Evolutionary conservation across 1,284 basidiomycete genomes (phyloP), one percentile per base, ranked within the genome.

Genomic region (Puccinia hordei): DNA sequence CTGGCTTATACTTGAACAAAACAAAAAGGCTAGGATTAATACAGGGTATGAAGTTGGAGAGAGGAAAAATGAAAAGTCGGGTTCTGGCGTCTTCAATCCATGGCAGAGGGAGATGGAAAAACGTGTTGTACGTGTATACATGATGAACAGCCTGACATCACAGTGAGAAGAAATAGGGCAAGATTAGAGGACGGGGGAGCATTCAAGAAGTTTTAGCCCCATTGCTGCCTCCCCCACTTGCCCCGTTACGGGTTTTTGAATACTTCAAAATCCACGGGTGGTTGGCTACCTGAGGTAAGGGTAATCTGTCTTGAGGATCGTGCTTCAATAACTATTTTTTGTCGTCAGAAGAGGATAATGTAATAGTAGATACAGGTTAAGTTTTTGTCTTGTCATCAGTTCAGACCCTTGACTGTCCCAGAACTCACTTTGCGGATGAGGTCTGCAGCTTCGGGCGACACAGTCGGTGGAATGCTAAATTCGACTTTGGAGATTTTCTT

Each of bases 251-350:
- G 35, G 49, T 72, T 84, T 85, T 86, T 82, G 87, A 86, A 81
- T 96, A 91, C 85, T 90, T 93, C 81, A 92, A 88, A 82, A 99
- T 92, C 96, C 97, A 99, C 12, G 95, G 94, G 84, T 98, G 97
- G 12, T 87, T 87, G 55, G 92, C 88, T 41, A 98, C 96, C 35
- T 96, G 91, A 0, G 87, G 86, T 13, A 99, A 89, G 0, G 95
- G 89, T 6, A 99, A 83, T 1, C 97, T 90, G 76, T 92, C 90
- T 83, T 92, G 89, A 0, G 96, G 93, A 46, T 94, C 90, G 83
- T 95, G 92, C 85, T 90, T 90, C 13, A 99, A 89, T 10, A 99
- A 90, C 95, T 98, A 10, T n/a, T 61, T 30, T 63, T 22, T 69
- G 1, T 61, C n/a, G 55, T 22, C 22, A 27, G 59, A 74, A 74